These are phyloP conservation scores for Cryphonectria japonica DNA, from an alignment of 2,329 filamentous ascomycete species.

Conservation along the genomic window DNA sequence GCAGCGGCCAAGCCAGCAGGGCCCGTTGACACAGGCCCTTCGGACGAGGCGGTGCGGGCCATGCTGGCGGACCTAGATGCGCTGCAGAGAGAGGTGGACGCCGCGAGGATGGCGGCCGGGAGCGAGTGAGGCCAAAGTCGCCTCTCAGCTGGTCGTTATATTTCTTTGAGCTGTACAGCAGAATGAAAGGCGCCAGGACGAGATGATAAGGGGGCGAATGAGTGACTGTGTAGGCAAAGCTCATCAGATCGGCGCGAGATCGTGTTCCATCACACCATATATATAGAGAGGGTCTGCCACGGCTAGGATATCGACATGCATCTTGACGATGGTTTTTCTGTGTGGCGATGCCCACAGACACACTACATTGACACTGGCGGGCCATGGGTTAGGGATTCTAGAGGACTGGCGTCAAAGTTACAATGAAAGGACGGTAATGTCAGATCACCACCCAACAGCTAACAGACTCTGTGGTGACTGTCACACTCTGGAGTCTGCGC, in stretches of 20 bases:
- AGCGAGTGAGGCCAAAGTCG: conserved; percentile 22
- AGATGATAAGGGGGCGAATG: neutral
- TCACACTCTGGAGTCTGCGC: neutral
- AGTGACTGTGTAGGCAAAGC: neutral
- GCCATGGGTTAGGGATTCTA: neutral
- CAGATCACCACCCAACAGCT: neutral
- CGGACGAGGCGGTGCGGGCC: conserved; percentile 48
- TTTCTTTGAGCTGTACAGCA: neutral
- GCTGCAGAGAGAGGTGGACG: conserved; percentile 77
- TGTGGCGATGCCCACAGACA: neutral
- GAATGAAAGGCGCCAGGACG: neutral
- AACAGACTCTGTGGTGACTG: neutral
- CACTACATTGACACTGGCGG: neutral
- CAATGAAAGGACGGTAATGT: neutral
- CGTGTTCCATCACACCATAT: neutral
- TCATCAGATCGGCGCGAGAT: neutral
- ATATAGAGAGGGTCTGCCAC: neutral
- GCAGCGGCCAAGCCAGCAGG: conserved; percentile 32
- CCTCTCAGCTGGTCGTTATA: neutral
- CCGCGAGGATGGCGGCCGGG: conserved; percentile 52
- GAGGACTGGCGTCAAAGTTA: neutral
- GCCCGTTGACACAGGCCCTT: conserved; percentile 40
- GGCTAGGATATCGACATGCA: neutral
- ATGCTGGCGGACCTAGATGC: conserved; percentile 75
- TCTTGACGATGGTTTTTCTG: neutral